A percentile compares a stretch with the other conserved stretches of the same genome.
Conservation (phyloP, 139 green algal genomes). For the Ettlia oleoabundans region DNA sequence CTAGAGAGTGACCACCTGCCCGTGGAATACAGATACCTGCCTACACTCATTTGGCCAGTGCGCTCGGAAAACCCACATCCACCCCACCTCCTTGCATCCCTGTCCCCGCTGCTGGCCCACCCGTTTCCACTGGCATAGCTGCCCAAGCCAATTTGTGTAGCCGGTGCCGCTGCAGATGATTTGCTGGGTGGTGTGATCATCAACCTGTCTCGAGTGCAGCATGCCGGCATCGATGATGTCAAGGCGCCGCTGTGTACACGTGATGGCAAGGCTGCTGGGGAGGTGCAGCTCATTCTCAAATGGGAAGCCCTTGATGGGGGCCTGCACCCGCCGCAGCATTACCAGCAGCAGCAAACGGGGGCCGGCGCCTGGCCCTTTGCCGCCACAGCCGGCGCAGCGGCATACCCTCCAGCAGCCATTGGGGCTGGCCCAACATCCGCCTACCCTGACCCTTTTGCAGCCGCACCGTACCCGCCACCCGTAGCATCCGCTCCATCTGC, state of each 20-base stretch:
- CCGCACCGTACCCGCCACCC: constrained; percentile 5
- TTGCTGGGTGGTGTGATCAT: neutral
- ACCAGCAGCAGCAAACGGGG: neutral
- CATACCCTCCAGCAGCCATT: neutral
- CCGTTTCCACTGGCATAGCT: no score
- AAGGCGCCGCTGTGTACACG: constrained; percentile 1
- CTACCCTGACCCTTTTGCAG: neutral
- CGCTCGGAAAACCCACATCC: no score
- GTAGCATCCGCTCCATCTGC: neutral
- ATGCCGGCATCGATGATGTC: constrained; percentile 1
- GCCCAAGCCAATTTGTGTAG: no score
- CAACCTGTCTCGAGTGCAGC: neutral
- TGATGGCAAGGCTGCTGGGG: neutral
- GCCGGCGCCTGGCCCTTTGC: neutral
- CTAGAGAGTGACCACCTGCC: no score
- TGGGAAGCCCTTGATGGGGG: neutral
- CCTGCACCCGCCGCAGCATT: neutral
- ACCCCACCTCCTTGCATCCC: no score
- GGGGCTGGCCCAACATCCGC: neutral
- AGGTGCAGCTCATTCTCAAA: constrained; percentile 24
- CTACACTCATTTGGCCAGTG: no score
- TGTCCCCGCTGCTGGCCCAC: no score
- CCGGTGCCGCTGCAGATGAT: constrained; percentile 9
- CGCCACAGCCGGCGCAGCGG: neutral
- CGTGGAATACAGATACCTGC: no score